Conservation (phyloP, 2,329 filamentous ascomycete genomes). For the Fusarium sp. region DNA sequence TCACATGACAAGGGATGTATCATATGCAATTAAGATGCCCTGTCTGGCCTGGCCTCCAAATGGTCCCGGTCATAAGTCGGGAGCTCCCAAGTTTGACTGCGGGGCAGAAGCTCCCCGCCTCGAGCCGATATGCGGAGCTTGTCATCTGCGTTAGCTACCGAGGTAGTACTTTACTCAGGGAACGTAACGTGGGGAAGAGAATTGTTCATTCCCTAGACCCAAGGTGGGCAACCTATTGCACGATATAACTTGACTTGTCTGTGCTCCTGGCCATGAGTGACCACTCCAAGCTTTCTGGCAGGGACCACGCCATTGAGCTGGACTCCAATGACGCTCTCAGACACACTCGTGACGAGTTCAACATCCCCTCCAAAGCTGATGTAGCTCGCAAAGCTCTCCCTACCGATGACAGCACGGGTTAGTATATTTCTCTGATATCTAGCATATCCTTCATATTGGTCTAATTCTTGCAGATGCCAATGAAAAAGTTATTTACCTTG, state of each 20-base stretch:
- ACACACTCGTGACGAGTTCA: conserved; percentile 72
- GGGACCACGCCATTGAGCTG: conserved; percentile 49
- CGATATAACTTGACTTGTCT: conserved; percentile 5
- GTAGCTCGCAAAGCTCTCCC: conserved; percentile 46
- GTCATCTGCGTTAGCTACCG: not conserved
- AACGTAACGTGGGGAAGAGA: conserved; percentile 14
- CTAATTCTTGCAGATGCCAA: conserved; percentile 13
- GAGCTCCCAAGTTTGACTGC: conserved; percentile 21
- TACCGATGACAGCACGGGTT: conserved; percentile 13
- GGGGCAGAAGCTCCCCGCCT: conserved; percentile 37
- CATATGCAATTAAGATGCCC: not conserved
- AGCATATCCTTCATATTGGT: not conserved
- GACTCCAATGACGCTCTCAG: conserved; percentile 68
- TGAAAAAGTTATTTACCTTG: conserved; percentile 73
- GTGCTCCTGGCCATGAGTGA: conserved; percentile 33
- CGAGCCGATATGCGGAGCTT: conserved; percentile 34
- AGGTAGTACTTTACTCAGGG: not conserved
- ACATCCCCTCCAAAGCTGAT: conserved; percentile 68
- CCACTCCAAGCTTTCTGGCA: conserved; percentile 15
- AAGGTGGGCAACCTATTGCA: conserved; percentile 11
- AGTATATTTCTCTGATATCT: not conserved
- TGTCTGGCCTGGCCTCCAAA: not conserved
- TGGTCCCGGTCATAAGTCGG: conserved; percentile 27
- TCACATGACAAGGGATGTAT: not conserved
- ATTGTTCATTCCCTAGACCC: not conserved